Conservation (phyloP, 768 basidiomycete species). For the Leccinum obscurum region DNA sequence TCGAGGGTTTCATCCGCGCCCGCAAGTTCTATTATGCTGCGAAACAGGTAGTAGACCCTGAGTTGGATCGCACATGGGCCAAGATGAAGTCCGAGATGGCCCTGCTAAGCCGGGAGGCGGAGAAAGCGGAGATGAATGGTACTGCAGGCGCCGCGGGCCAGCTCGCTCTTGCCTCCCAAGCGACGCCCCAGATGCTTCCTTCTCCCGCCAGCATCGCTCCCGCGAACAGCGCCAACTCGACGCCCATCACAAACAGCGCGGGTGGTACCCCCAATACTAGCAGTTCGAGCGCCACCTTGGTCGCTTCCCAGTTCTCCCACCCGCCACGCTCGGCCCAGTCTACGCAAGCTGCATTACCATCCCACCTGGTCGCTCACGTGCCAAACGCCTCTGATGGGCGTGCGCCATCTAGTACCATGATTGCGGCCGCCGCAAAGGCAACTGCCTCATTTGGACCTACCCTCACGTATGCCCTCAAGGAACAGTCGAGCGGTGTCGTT, state of each 20-base stretch:
- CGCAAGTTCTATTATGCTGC: conserved; percentile 48
- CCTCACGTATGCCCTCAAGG: conserved; percentile 28
- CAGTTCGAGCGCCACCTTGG: conserved; percentile 24
- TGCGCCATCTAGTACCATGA: conserved; percentile 28
- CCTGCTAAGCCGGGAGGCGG: conserved; percentile 34
- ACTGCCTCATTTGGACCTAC: conserved; percentile 30
- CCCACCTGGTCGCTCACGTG: conserved; percentile 19
- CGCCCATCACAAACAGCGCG: conserved; percentile 60
- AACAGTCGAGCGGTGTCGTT: conserved; percentile 38
- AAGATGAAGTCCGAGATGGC: conserved; percentile 37
- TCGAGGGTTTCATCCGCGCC: conserved; percentile 70
- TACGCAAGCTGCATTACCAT: conserved; percentile 42
- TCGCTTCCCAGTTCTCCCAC: conserved; percentile 27
- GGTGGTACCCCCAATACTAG: conserved; percentile 52
- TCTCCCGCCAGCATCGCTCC: conserved; percentile 72
- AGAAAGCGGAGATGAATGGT: conserved; percentile 37
- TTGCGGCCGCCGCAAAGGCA: conserved; percentile 33
- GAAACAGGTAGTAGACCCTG: conserved; percentile 34
- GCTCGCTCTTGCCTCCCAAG: conserved; percentile 32
- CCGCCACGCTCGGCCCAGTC: conserved; percentile 29
- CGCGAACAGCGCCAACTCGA: conserved; percentile 73
- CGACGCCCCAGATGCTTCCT: conserved; percentile 74
- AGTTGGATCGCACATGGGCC: conserved; percentile 34
- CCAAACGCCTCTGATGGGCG: conserved; percentile 32
- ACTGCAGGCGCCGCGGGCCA: conserved; percentile 25